Evolutionary conservation across 208 protist species (phyloP).

Genomic region (Leishmania major): DNA sequence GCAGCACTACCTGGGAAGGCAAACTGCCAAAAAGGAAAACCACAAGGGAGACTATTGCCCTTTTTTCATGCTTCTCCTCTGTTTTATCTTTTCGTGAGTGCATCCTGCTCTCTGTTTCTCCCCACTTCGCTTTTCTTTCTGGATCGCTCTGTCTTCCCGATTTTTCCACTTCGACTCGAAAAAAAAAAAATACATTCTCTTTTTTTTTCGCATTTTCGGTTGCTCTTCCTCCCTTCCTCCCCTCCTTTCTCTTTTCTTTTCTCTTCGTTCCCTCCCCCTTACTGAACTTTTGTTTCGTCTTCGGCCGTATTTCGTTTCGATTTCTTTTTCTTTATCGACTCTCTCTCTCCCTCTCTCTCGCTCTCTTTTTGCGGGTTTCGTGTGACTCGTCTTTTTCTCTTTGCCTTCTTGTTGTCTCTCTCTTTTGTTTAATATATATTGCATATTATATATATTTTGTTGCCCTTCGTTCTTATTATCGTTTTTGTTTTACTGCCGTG

Average conservation of each 20-base stretch:
- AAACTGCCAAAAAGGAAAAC: not conserved
- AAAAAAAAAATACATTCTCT: not conserved
- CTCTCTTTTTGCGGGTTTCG: not conserved
- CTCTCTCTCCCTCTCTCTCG: slow-evolving; percentile 9
- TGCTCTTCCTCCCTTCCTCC: not conserved
- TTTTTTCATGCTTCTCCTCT: not conserved
- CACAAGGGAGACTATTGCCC: not conserved
- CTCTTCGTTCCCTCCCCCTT: not conserved
- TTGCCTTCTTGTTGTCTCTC: not conserved
- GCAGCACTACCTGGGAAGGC: not conserved
- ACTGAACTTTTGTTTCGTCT: slow-evolving; percentile 6
- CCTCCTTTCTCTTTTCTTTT: not conserved
- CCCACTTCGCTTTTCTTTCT: not conserved
- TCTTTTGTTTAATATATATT: not conserved
- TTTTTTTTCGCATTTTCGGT: not conserved
- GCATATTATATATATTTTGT: not conserved
- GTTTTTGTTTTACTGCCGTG: not conserved
- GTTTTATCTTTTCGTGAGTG: slow-evolving; percentile 1
- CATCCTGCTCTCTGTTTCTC: not conserved
- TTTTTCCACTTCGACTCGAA: not conserved
- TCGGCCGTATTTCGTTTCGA: not conserved
- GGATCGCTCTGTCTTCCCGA: not conserved
- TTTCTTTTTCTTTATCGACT: slow-evolving; percentile 17
- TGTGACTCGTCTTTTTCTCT: not conserved
- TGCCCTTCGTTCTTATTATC: not conserved